These are phyloP conservation scores for Fragosphaeria purpurea DNA, from an alignment of 2,329 filamentous ascomycete genomes.

Conservation along the genomic window DNA sequence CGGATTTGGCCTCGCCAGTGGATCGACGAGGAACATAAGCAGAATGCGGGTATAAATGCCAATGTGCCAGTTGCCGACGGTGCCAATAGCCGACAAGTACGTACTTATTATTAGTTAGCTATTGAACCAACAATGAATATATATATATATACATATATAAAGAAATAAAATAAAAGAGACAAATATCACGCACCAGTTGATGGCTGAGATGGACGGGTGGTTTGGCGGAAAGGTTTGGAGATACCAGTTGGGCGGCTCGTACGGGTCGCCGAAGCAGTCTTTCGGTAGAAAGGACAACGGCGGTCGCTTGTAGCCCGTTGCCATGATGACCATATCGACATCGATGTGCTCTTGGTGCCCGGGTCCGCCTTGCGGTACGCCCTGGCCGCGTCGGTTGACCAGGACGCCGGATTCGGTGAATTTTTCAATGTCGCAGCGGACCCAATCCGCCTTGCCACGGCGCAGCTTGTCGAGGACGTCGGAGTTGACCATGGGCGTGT, in stretches of 20 bases:
- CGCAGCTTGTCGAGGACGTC: slow-evolving; percentile 70
- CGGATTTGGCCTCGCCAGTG: slow-evolving; percentile 58
- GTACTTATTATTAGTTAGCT: slow-evolving; percentile 39
- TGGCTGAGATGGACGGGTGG: slow-evolving; percentile 64
- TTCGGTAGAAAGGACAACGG: slow-evolving; percentile 63
- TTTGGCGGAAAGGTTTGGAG: slow-evolving; percentile 73
- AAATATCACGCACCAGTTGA: slow-evolving; percentile 43
- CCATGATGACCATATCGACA: slow-evolving; percentile 71
- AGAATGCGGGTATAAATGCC: slow-evolving; percentile 81
- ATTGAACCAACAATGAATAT: too few species aligned
- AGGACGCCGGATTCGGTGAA: slow-evolving; percentile 54
- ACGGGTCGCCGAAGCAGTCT: slow-evolving; percentile 63
- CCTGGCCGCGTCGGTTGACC: slow-evolving; percentile 62
- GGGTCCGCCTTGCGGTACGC: slow-evolving; percentile 66
- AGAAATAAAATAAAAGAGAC: neutral
- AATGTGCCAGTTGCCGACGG: slow-evolving; percentile 80
- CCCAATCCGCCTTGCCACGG: slow-evolving; percentile 62
- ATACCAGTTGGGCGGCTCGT: slow-evolving; percentile 77
- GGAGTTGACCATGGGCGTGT: slow-evolving; percentile 81
- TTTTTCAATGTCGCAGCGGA: slow-evolving; percentile 66
- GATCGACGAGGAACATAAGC: slow-evolving; percentile 77
- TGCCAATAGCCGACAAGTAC: slow-evolving; percentile 70
- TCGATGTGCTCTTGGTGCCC: slow-evolving; percentile 56
- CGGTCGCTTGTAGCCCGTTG: slow-evolving; percentile 71
- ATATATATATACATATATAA: too few species aligned